A percentile compares a stretch with the other conserved stretches of the same genome.
Conservation (phyloP, 2,329 filamentous ascomycete genomes). For the Fusarium zealandicum region DNA sequence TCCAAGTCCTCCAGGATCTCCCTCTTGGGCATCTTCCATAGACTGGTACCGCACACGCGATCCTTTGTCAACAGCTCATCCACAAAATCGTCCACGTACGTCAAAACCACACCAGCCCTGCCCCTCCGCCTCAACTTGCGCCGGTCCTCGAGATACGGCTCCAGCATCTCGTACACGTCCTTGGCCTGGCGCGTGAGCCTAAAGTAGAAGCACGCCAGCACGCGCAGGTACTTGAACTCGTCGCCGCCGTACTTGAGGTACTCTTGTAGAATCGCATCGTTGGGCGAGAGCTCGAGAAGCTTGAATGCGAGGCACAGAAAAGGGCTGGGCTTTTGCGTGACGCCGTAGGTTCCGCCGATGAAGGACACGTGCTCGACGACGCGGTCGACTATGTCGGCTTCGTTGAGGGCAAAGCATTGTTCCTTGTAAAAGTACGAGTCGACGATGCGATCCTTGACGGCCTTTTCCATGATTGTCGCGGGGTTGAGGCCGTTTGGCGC, state of each 20-base stretch:
- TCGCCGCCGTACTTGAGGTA: constrained; percentile 81
- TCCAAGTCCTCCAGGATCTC: constrained; percentile 89
- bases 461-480: constrained; percentile 94
- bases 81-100: constrained; percentile 89
- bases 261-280: constrained; percentile 77
- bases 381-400: constrained; percentile 82
- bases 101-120: constrained; percentile 76
- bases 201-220: constrained; percentile 92
- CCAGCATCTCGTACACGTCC: constrained; percentile 80
- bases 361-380: constrained; percentile 82
- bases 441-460: constrained; percentile 92
- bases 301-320: constrained; percentile 97
- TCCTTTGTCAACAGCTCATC: constrained; percentile 91
- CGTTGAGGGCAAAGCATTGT: constrained; percentile 95
- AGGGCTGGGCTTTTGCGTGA: constrained; percentile 84
- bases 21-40: constrained; percentile 89
- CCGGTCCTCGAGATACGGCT: constrained; percentile 82
- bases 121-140: constrained; percentile 83
- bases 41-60: constrained; percentile 85
- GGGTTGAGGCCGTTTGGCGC: constrained; percentile 91
- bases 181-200: constrained; percentile 82
- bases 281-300: constrained; percentile 85
- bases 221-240: constrained; percentile 85
- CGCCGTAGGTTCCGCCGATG: constrained; percentile 87
- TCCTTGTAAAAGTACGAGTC: constrained; percentile 99